Evolutionary conservation across 768 basidiomycete genomes (phyloP), one percentile per base, ranked within the genome.

Genomic region (Termitomyces sp.): DNA sequence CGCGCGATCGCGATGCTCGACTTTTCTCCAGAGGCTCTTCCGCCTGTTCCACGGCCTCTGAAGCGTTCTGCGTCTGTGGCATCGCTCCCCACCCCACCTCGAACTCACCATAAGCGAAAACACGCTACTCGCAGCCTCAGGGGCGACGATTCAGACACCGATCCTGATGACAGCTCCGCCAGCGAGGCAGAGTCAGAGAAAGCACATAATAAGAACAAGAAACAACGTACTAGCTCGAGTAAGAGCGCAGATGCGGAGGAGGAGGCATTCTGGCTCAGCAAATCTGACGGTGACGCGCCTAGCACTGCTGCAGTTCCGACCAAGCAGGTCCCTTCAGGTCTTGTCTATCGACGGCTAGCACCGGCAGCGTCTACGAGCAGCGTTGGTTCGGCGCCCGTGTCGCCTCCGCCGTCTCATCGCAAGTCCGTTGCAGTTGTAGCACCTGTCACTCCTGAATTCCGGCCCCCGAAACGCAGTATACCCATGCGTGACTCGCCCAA

Each of bases 331-430:
- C 70, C 61, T 24, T n/a, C 70, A 44, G 75, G 77, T 3, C 66
- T 75, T 55, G 71, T 76, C 60, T 83, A 71, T 61, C 78, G 68
- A 22, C 74, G 74, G 16, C 59, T 68, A 71, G 61, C 59, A 35
- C 58, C 58, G 4, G 28, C 45, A 5, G 39, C 64, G n/a, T 59
- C 58, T 12, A 54, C 59, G 1, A 68, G 65, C 66, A 71, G 73
- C 42, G 65, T 64, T 9, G 62, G 61, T 20, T 60, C 63, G 33
- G 79, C 80, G 45, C 82, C 84, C 1, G 80, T 86, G 20, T 89
- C 87, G 0, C 89, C 89, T 1, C 88, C 89, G 4, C 87, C 87
- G 0, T 90, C 88, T 3, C 76, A 85, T 65, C 78, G 86, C 16
- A 81, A 80, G 61, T 61, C 65, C 7, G 63, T 59, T 64, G 4